Conservation (phyloP, 169 alveolate genomes). For the Plasmodium gallinaceum region DNA sequence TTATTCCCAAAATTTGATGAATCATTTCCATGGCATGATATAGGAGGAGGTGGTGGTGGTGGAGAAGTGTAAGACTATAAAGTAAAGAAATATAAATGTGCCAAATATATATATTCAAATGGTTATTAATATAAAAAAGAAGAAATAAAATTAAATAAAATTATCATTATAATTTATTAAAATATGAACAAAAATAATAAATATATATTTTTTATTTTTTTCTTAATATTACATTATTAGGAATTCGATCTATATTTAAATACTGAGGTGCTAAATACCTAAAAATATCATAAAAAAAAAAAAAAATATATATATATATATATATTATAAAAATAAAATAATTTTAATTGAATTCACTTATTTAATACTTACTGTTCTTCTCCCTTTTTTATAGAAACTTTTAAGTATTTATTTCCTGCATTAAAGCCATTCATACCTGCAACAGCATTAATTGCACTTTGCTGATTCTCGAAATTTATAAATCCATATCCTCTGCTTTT, state of each 20-base stretch:
- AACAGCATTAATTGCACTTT: conserved; percentile 91
- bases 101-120: neutral
- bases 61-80: conserved; percentile 53
- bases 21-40: conserved; percentile 67
- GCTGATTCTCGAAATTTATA: conserved; percentile 90
- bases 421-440: conserved; percentile 89
- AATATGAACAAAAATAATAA: neutral
- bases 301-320: too few relatives aligned
- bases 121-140: neutral
- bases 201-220: neutral
- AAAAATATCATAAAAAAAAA: neutral
- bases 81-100: neutral
- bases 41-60: conserved; percentile 78
- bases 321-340: neutral
- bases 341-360: neutral
- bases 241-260: conserved; percentile 50
- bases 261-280: conserved; percentile 73
- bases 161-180: neutral
- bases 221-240: conserved; percentile 50
- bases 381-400: conserved; percentile 91
- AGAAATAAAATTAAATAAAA: neutral
- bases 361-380: conserved; percentile 85
- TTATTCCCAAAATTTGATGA: conserved; percentile 31
- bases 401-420: conserved; percentile 89
- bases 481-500: conserved; percentile 93